These are phyloP conservation scores for Apiotrichum akiyoshidainum DNA, from an alignment of 1,284 basidiomycete species.

Conservation along the genomic window DNA sequence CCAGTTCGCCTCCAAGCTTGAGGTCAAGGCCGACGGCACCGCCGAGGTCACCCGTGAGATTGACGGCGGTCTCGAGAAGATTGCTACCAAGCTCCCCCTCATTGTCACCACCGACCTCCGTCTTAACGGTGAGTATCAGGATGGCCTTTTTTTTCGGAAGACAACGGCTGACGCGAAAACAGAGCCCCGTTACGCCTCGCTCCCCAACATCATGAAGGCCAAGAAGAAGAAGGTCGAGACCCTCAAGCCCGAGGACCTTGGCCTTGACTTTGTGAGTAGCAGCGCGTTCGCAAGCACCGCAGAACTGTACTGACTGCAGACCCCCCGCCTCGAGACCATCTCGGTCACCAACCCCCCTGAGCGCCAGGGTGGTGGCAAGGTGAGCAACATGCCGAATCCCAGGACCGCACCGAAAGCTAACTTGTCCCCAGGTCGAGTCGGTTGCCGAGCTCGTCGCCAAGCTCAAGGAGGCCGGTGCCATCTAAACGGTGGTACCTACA, in stretches of 20 bases:
- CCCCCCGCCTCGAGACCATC: conserved; percentile 77
- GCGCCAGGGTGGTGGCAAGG: conserved; percentile 88
- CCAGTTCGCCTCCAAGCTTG: conserved; percentile 89
- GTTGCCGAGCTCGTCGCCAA: conserved; percentile 89
- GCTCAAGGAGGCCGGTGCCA: conserved; percentile 83
- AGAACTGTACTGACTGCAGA: conserved; percentile 24
- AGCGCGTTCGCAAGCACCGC: background rate
- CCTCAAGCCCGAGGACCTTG: conserved; percentile 73
- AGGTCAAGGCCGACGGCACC: conserved; percentile 67
- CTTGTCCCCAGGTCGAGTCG: conserved; percentile 63
- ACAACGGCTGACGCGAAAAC: conserved; percentile 51
- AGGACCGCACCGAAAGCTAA: background rate
- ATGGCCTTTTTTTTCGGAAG: background rate
- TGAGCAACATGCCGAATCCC: conserved; percentile 44
- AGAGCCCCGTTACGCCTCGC: conserved; percentile 90
- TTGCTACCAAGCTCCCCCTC: conserved; percentile 76
- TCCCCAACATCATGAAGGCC: conserved; percentile 97
- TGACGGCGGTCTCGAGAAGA: conserved; percentile 85
- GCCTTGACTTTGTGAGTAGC: conserved; percentile 52
- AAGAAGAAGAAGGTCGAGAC: conserved; percentile 98
- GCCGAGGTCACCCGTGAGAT: conserved; percentile 84
- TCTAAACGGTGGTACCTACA: conserved; percentile 40
- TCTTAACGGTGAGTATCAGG: conserved; percentile 57
- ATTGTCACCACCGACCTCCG: conserved; percentile 88
- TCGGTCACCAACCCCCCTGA: conserved; percentile 90